Percentiles rank a stretch among this genome's conserved stretches.
phyloP scores from a whole-genome alignment of 768 basidiomycete species.

The Lactarius vividus region DNA sequence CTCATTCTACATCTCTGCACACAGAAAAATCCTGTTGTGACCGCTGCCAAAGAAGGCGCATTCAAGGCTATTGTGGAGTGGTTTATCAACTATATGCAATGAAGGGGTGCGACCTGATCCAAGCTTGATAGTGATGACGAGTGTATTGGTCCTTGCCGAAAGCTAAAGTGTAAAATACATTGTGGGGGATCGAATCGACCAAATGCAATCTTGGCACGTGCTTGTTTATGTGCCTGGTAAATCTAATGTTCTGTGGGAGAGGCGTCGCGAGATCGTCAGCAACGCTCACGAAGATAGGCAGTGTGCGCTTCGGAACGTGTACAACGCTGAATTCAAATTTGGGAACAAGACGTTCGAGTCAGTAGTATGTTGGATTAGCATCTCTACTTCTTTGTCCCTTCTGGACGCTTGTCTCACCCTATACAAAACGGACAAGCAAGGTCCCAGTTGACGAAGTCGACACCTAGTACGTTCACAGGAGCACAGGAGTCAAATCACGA shows the following conservation, averaged over 20 bases:
- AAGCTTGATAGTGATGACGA: not conserved
- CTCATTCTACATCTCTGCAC: slow-evolving; percentile 13
- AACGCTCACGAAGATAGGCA: not conserved
- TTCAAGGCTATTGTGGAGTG: slow-evolving; percentile 41
- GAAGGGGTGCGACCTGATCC: not conserved
- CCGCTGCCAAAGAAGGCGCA: slow-evolving; percentile 42
- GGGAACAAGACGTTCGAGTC: no score
- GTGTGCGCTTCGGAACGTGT: not conserved
- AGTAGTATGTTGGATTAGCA: no score
- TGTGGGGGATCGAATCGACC: not conserved
- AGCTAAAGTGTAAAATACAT: not conserved
- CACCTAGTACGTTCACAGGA: no score
- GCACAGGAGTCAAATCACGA: no score
- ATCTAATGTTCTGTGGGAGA: not conserved
- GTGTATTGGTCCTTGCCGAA: not conserved
- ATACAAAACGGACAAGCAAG: no score
- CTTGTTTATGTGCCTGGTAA: not conserved
- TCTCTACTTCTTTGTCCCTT: no score
- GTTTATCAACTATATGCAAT: slow-evolving; percentile 35
- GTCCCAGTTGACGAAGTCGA: no score
- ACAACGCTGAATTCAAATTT: no score
- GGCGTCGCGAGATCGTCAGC: not conserved
- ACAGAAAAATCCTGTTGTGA: slow-evolving; percentile 33
- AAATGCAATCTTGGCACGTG: not conserved
- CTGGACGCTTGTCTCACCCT: no score